Percentiles rank a stretch among this genome's conserved stretches.
Evolutionary conservation across 2,329 filamentous ascomycete species (phyloP).

Genomic region (Phyllosticta citrichinensis): DNA sequence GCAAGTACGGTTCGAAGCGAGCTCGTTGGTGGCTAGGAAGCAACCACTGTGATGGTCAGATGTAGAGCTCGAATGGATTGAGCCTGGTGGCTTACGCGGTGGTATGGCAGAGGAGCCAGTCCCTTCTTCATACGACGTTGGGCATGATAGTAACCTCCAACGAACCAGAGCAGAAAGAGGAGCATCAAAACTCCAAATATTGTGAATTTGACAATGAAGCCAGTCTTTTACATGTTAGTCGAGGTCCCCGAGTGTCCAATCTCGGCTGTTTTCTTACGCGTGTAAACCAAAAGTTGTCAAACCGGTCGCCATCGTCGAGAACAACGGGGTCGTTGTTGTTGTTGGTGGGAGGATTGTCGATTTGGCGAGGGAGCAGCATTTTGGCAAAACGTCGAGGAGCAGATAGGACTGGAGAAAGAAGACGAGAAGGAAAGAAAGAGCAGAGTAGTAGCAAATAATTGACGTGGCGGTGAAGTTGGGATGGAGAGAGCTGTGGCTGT

Average conservation of each 20-base stretch:
- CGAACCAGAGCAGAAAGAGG: conserved; percentile 48
- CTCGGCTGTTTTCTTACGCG: background rate
- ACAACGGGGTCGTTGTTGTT: background rate
- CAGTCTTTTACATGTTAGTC: conserved; percentile 38
- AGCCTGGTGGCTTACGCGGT: conserved; percentile 36
- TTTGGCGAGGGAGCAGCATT: conserved; percentile 6
- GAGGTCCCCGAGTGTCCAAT: background rate
- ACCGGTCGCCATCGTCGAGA: background rate
- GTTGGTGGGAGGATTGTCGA: background rate
- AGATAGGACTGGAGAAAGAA: background rate
- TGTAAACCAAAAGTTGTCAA: conserved; percentile 3
- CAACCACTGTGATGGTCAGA: conserved; percentile 26
- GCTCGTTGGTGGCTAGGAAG: conserved; percentile 29
- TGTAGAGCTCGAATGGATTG: background rate
- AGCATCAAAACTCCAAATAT: conserved; percentile 53
- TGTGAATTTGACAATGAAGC: conserved; percentile 60
- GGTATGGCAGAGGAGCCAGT: conserved; percentile 56
- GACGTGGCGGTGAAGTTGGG: background rate
- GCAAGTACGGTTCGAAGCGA: conserved; percentile 24
- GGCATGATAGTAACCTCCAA: conserved; percentile 62
- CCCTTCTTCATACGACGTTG: conserved; percentile 56
- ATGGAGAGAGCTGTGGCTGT: background rate
- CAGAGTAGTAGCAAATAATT: background rate
- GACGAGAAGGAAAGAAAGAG: background rate
- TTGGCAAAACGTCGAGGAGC: background rate